Base-by-base conservation (phyloP, 495 filamentous ascomycete species). In the Lophiotrema nucula region DNA sequence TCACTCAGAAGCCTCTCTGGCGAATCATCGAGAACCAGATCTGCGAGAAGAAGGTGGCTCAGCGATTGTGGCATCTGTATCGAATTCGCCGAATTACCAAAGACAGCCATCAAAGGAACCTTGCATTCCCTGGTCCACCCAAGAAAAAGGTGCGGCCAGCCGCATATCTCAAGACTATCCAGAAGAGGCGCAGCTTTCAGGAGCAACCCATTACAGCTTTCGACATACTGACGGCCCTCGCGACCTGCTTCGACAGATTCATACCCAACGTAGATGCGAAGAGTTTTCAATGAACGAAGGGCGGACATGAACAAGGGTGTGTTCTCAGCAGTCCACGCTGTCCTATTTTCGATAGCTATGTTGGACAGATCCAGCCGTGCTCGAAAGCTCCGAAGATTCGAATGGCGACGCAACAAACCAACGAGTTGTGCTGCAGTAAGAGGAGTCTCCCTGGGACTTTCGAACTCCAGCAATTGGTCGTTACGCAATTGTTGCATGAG, bases 231-330 rank as follows among this genome's bases (percentile, higher is more conserved):
- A 8, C 37, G 24, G 27, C 16, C 21, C 41, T 35, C 41, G 19
- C 27, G 28, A n/a, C n/a, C n/a, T n/a, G n/a, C n/a, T n/a, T n/a
- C n/a, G n/a, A n/a, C n/a, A 19, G 52, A 26, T 23, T 18, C 24
- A 42, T 55, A 19, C 46, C 41, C 27, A 46, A 55, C n/a, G 46
- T 55, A 55, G n/a, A 55, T 42, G 24, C 52, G 41, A 41, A 55
- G 52, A 16, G 52, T 45, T 41, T 18, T 45, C 41, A 55, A 26
- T 18, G 41, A 18, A 19, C 41, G 38, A 6, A 44, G 24, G 31
- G 52, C 52, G 13, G 52, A 55, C 31, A 2, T 55, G 39, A 55
- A 11, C 37, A 55, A 45, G 41, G 37, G n/a, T 31, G 38, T 46
- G 12, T 55, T 38, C 41, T 33, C 52, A 42, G 52, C 35, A 13